Conservation (phyloP, 2,329 filamentous ascomycete genomes). For the Exophiala dermatitidis region DNA sequence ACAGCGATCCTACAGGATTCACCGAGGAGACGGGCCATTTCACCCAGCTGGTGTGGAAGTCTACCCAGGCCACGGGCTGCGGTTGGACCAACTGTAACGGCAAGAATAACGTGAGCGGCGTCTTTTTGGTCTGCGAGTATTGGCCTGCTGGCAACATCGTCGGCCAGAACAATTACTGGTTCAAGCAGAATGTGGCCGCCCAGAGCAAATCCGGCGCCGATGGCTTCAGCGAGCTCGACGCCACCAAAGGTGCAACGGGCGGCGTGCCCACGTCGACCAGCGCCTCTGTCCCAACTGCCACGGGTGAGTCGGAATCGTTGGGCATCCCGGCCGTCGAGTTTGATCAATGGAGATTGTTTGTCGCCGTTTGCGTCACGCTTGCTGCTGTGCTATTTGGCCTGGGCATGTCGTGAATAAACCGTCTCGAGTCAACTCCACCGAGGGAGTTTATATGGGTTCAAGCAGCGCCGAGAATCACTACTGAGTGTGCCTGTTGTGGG, state of each 20-base stretch:
- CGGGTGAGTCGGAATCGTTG: conserved; percentile 7
- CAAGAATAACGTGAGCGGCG: conserved; percentile 40
- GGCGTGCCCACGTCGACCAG: conserved; percentile 13
- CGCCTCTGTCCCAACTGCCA: background rate
- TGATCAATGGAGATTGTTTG: conserved; percentile 9
- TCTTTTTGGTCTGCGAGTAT: conserved; percentile 65
- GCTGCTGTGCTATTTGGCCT: conserved; percentile 19
- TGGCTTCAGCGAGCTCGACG: conserved; percentile 18
- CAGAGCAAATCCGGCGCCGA: conserved; percentile 14
- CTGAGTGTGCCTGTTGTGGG: no score
- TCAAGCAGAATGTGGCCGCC: conserved; percentile 23
- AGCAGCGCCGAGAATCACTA: no score
- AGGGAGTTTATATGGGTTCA: no score
- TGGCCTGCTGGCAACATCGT: conserved; percentile 59
- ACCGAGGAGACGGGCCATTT: conserved; percentile 59
- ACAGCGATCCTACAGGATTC: conserved; percentile 42
- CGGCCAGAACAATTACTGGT: conserved; percentile 22
- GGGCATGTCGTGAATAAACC: conserved; percentile 14
- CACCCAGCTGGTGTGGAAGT: conserved; percentile 65
- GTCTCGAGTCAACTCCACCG: no score
- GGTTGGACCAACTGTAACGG: conserved; percentile 39
- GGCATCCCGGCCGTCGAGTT: conserved; percentile 11
- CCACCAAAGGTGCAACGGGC: conserved; percentile 23
- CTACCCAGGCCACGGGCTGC: conserved; percentile 55
- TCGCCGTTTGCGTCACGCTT: conserved; percentile 13